Evolutionary conservation across 441 rosid genomes (phyloP).

Genomic region (Eruca vesicaria): DNA sequence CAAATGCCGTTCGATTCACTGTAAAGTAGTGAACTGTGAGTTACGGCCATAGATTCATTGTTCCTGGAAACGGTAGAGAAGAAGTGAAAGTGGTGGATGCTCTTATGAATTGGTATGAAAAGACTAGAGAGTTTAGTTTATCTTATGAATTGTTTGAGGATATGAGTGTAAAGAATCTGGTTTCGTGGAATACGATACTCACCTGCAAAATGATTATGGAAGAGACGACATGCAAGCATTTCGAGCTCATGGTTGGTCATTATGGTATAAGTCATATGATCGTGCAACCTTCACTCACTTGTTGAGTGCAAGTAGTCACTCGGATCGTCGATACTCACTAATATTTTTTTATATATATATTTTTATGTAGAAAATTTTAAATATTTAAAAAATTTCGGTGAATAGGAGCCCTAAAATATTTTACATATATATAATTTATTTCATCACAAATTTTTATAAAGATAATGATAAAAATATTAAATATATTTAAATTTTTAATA

Average conservation of each 20-base stretch:
- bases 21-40: conserved; percentile 45
- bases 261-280: conserved; percentile 43
- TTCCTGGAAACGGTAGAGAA: conserved; percentile 33
- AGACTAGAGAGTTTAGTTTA: conserved; percentile 25
- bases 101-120: conserved; percentile 49
- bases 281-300: conserved; percentile 62
- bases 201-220: conserved; percentile 42
- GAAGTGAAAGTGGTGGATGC: conserved; percentile 52
- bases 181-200: conserved; percentile 54
- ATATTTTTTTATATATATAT: no score
- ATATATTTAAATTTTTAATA: no score
- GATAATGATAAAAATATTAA: no score
- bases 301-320: conserved; percentile 57
- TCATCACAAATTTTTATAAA: no score
- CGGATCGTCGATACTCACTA: no score
- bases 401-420: no score
- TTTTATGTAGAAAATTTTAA: no score
- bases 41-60: conserved; percentile 60
- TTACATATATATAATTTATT: no score
- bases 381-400: no score
- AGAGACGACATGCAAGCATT: conserved; percentile 44
- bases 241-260: conserved; percentile 44
- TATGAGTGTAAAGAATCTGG: conserved; percentile 38
- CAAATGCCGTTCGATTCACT: conserved; percentile 40
- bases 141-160: conserved; percentile 39